Conservation (phyloP, 441 rosid species). For the Populus trichocarpa region DNA sequence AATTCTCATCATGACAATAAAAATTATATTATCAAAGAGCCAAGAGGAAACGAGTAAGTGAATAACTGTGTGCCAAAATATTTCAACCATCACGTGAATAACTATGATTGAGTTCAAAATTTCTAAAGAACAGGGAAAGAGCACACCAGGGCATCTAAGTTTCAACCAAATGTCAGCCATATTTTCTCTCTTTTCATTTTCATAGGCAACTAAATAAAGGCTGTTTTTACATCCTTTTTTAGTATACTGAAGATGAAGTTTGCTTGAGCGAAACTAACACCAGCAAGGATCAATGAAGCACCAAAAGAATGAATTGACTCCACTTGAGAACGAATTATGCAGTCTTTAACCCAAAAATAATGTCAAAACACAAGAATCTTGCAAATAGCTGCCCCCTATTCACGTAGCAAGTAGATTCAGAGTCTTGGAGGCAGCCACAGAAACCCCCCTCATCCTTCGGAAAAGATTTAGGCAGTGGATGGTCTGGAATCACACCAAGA, state of each 20-base stretch:
- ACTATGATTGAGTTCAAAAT: too few species aligned
- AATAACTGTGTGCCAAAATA: too few species aligned
- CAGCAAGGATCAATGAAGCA: slow-evolving; percentile 1
- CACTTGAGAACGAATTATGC: slow-evolving; percentile 15
- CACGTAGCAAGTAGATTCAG: slow-evolving; percentile 62
- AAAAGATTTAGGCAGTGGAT: slow-evolving; percentile 72
- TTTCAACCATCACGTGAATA: too few species aligned
- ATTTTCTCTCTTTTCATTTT: background rate
- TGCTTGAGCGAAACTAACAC: background rate
- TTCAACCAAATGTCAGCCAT: too few species aligned
- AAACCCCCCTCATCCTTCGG: slow-evolving; percentile 74
- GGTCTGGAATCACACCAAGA: slow-evolving; percentile 77
- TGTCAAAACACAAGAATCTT: slow-evolving; percentile 1
- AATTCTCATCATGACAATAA: background rate
- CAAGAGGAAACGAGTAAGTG: too few species aligned
- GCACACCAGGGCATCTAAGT: too few species aligned
- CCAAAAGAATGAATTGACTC: slow-evolving; percentile 11
- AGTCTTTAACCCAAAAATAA: background rate
- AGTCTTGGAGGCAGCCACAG: slow-evolving; percentile 77
- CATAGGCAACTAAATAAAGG: background rate
- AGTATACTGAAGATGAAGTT: background rate
- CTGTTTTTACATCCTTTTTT: background rate
- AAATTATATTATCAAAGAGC: too few species aligned
- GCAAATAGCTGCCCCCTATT: slow-evolving; percentile 61
- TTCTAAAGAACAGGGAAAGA: too few species aligned